A percentile compares a stretch with the other conserved stretches of the same genome.
These are phyloP conservation scores for Euclidium syriacum DNA, from an alignment of 345 rosid species.

Conservation along the genomic window DNA sequence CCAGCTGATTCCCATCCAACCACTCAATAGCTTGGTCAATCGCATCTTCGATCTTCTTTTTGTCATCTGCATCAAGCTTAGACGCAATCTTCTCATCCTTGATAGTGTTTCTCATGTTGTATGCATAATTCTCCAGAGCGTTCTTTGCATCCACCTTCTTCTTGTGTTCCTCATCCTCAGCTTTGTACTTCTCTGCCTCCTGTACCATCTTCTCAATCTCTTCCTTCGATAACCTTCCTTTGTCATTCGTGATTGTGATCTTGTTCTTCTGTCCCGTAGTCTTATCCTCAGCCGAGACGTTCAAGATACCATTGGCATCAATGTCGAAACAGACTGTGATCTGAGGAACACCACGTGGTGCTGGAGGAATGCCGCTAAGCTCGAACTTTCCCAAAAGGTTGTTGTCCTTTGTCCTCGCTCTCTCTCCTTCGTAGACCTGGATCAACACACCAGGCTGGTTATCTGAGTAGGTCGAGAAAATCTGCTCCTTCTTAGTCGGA, in stretches of 20 bases:
- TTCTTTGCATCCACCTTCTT: conserved; percentile 67
- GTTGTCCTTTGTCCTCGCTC: conserved; percentile 52
- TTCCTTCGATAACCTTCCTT: conserved; percentile 54
- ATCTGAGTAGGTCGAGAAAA: conserved; percentile 55
- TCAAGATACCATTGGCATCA: conserved; percentile 40
- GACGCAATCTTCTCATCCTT: conserved; percentile 52
- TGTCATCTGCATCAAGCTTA: conserved; percentile 44
- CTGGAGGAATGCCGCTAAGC: conserved; percentile 57
- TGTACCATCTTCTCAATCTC: conserved; percentile 65
- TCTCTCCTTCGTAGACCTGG: conserved; percentile 61
- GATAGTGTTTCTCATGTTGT: conserved; percentile 58
- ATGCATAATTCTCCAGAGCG: conserved; percentile 40
- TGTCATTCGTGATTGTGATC: conserved; percentile 60
- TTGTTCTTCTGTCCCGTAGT: conserved; percentile 68
- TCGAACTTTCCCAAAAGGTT: conserved; percentile 60
- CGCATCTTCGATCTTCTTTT: conserved; percentile 60
- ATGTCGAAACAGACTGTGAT: conserved; percentile 25
- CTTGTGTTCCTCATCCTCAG: conserved; percentile 58
- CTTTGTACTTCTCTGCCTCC: conserved; percentile 61
- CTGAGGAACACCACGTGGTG: conserved; percentile 52
- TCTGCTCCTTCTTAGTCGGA: conserved; percentile 56
- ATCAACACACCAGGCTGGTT: conserved; percentile 60
- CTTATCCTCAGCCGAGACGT: conserved; percentile 62
- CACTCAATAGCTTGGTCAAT: conserved; percentile 50
- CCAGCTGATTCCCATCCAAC: conserved; percentile 51